Percentiles rank a stretch among this genome's conserved stretches.
These are phyloP conservation scores for Diplodia corticola DNA, from an alignment of 2,329 filamentous ascomycete species.

Conservation along the genomic window DNA sequence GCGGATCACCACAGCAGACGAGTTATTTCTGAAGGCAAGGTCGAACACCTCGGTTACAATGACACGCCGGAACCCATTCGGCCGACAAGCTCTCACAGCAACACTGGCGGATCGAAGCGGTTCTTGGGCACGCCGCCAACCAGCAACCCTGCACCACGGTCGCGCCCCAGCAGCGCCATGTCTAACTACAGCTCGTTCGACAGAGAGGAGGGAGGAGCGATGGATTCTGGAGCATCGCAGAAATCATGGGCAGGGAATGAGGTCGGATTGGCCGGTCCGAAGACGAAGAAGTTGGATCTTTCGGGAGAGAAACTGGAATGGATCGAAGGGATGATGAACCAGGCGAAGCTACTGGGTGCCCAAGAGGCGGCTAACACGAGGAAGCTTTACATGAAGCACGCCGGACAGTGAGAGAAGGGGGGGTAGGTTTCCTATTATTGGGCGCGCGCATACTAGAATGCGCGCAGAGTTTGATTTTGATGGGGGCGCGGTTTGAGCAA, in stretches of 20 bases:
- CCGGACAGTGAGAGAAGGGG: background rate
- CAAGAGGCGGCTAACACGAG: slow-evolving; percentile 10
- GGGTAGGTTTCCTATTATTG: background rate
- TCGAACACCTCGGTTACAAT: slow-evolving; percentile 57
- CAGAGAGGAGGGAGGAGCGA: slow-evolving; percentile 24
- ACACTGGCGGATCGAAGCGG: background rate
- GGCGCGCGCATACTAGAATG: slow-evolving; percentile 7
- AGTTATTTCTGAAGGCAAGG: slow-evolving; percentile 55
- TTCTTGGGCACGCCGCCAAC: slow-evolving; percentile 11
- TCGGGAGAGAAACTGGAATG: slow-evolving; percentile 72
- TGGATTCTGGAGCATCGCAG: slow-evolving; percentile 31
- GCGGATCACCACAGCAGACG: slow-evolving; percentile 86
- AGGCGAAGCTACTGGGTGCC: slow-evolving; percentile 62
- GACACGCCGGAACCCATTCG: slow-evolving; percentile 12
- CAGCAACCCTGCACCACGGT: background rate
- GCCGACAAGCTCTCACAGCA: slow-evolving; percentile 20
- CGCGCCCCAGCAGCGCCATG: slow-evolving; percentile 21
- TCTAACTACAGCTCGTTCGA: slow-evolving; percentile 3
- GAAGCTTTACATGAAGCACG: slow-evolving; percentile 20
- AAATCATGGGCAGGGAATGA: slow-evolving; percentile 42
- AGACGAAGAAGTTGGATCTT: slow-evolving; percentile 63
- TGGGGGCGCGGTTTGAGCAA: background rate
- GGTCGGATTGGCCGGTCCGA: slow-evolving; percentile 71
- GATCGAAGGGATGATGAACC: slow-evolving; percentile 81
- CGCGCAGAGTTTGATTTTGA: slow-evolving; percentile 9